Base-by-base conservation (phyloP, 2,329 filamentous ascomycete species). In the Fonsecaea monophora region DNA sequence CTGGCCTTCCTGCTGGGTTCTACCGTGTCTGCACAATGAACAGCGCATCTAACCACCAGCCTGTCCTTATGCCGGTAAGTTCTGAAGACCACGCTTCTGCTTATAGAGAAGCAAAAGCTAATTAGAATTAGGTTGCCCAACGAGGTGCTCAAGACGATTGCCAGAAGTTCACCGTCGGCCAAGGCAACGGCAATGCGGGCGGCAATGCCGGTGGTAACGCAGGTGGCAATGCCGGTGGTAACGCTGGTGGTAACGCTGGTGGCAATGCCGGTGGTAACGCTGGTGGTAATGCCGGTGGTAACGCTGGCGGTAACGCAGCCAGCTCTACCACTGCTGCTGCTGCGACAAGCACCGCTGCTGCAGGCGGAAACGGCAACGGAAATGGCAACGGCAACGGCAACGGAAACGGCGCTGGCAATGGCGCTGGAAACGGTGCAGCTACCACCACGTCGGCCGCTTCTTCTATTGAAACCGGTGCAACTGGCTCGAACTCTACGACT, bases 131-230 rank as follows among this genome's bases (percentile, higher is more conserved):
- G 69, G 84, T 90, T 61, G 87, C 88, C 63, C 87, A 89, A 78
- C 85, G 88, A 76, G 88, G 88, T 77, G 82, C 85, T 54, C 87
- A 89, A 75, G 88, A 90, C 72, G 87, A 90, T 75, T 90, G 87
- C 75, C 79, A 83, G 59, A 86, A 86, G 73, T 86, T 89, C 74
- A 85, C 82, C 53, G 86, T 87, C 70, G 82, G 86, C 68, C 77
- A 73, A 25, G 84, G 82, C 5, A 84, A 83, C 6, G 77, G 86
- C 42, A 73, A 75, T 60, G 81, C 83, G 25, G 71, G 75, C n/a
- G 82, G 86, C 10, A 78, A 86, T 25, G 79, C 82, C 9, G 75
- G 75, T 35, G 85, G 84, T 3, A 72, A 50, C 37, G 25, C 25
- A 2, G 25, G 25, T 3, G 25, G 25, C 2, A 25, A 25, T 25